Evolutionary conservation across 2,329 filamentous ascomycete genomes (phyloP), one percentile per base, ranked within the genome.

Genomic region (Exophiala sp.): DNA sequence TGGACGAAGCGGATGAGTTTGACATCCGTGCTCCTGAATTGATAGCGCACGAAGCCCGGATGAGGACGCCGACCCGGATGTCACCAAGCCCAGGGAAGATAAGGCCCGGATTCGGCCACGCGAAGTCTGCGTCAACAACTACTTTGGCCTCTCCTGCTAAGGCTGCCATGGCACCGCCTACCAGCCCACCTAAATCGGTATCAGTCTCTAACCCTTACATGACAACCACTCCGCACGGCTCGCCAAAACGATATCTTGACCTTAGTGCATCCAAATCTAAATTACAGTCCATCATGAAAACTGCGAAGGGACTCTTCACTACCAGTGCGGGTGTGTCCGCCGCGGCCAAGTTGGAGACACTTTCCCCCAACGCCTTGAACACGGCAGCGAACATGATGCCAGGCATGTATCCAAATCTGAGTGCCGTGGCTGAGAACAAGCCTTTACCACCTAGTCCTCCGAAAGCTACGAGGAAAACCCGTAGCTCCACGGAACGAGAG

Each of bases 221-320:
- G 14, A 74, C 80, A 10, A 82, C 78, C 13, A 82, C 78, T 43
- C 79, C 80, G 22, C 66, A 69, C 41, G 76, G 74, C 23, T 82
- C 80, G 19, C 80, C 80, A 22, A 65, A 60, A 60, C 76, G 66
- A 70, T 78, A 66, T 71, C 77, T 56, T 65, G 89, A 94, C 58
- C 69, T 96, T 52, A 95, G 90, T 67, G 88, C 93, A 44, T 90
- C 93, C 22, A 97, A 95, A 71, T 88, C 86, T 63, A 94, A 89
- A 65, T 75, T 97, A 41, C 94, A 91, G 40, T 95, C 90, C 8
- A 89, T 95, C 52, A 74, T 96, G 60, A 90, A 89, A 68, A 86
- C 84, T 48, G 93, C 90, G 2, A 91, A 86, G 66, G 87, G 85
- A 11, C 79, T 96, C 42, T 83, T 96, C 56, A 88, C 85, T 14